These are phyloP conservation scores for Termitomyces sp. DNA, from an alignment of 768 basidiomycete genomes.

Conservation along the genomic window DNA sequence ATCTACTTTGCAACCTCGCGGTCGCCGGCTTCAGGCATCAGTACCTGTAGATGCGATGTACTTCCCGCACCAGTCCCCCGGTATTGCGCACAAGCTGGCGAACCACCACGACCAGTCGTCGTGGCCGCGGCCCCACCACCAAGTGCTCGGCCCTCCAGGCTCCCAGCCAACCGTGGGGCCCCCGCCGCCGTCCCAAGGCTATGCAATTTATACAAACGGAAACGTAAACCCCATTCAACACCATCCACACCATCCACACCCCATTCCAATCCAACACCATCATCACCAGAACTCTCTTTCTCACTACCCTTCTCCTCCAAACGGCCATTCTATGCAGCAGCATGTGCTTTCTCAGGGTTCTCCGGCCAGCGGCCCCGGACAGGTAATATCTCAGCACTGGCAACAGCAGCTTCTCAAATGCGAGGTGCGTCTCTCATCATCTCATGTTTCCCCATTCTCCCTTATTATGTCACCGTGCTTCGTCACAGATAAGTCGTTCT, in stretches of 20 bases:
- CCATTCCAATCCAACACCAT: conserved; percentile 55
- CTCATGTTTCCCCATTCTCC: conserved; percentile 7
- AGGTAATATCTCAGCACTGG: conserved; percentile 82
- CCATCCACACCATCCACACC: conserved; percentile 52
- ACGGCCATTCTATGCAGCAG: conserved; percentile 54
- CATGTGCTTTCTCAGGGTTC: conserved; percentile 55
- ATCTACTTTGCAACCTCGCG: neutral
- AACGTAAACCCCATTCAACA: conserved; percentile 59
- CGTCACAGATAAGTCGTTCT: conserved; percentile 68
- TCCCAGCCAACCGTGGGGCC: conserved; percentile 54
- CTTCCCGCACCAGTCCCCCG: conserved; percentile 81
- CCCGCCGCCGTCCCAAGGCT: conserved; percentile 69
- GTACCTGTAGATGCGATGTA: conserved; percentile 59
- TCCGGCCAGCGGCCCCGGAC: conserved; percentile 47
- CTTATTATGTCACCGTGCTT: conserved; percentile 15
- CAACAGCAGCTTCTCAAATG: conserved; percentile 90
- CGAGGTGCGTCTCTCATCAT: conserved; percentile 57
- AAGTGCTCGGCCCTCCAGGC: conserved; percentile 42
- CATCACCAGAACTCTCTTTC: conserved; percentile 78
- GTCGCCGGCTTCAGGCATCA: conserved; percentile 12
- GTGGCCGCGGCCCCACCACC: conserved; percentile 62
- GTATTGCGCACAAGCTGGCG: conserved; percentile 71
- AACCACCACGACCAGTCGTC: conserved; percentile 72
- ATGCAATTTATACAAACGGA: conserved; percentile 73
- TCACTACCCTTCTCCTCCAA: conserved; percentile 78